phyloP scores from a whole-genome alignment of 176 grass and related monocot species.

The Urochloa ruziziensis region DNA sequence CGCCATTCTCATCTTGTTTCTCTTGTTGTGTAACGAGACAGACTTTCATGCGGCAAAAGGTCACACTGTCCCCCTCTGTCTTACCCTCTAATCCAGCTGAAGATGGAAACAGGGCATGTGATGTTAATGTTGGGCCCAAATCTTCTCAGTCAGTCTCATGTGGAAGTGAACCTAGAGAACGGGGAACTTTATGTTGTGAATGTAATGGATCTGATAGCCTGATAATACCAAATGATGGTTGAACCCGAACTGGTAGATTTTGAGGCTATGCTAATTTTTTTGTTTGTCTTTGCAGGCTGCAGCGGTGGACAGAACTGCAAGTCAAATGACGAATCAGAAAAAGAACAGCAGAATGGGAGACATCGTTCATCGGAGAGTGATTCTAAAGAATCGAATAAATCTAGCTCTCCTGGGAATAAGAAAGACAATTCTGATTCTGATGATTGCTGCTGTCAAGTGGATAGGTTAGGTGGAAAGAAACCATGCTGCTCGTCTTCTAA shows the following conservation, averaged over 20 bases:
- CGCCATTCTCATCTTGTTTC: conserved; percentile 39
- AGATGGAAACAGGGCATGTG: conserved; percentile 47
- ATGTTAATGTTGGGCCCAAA: conserved; percentile 40
- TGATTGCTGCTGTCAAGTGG: conserved; percentile 41
- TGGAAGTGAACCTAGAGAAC: conserved; percentile 44
- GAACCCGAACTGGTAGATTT: conserved; percentile 7
- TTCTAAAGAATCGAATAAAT: conserved; percentile 38
- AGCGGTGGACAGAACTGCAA: neutral
- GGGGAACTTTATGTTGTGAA: conserved; percentile 28
- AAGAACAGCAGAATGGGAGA: conserved; percentile 9
- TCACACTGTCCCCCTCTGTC: conserved; percentile 62
- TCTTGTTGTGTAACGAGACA: conserved; percentile 59
- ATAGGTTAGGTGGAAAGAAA: conserved; percentile 31
- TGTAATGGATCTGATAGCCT: conserved; percentile 51
- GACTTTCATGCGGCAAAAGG: conserved; percentile 99
- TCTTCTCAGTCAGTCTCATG: conserved; percentile 36
- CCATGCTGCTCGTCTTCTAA: conserved; percentile 49
- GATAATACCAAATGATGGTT: conserved; percentile 5
- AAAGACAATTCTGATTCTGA: conserved; percentile 38
- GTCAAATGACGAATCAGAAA: conserved; percentile 40
- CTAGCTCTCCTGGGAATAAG: conserved; percentile 30
- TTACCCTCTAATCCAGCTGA: conserved; percentile 52
- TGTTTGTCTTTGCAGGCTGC: conserved; percentile 42
- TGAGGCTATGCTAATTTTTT: neutral
- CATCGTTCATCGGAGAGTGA: conserved; percentile 17